These are phyloP conservation scores for Cicer cuneatum DNA, from an alignment of 306 rosid genomes.

Conservation along the genomic window DNA sequence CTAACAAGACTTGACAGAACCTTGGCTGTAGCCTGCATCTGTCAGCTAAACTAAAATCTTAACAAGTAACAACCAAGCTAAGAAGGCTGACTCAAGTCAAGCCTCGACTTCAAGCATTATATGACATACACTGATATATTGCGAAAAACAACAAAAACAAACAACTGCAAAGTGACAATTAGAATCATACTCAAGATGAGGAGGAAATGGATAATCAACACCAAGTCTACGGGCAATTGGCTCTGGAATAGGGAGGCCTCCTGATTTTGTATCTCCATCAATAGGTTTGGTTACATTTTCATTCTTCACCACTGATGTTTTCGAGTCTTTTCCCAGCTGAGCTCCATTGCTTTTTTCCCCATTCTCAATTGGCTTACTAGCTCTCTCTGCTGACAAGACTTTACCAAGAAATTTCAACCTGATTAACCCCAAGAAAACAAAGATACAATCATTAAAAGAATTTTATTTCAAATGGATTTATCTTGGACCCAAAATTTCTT, in stretches of 20 bases:
- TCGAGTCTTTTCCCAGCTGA: constrained; percentile 51
- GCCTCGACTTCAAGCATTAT: not conserved
- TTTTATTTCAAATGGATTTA: constrained; percentile 18
- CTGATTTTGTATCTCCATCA: constrained; percentile 53
- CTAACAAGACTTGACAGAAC: not conserved
- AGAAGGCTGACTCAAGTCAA: not conserved
- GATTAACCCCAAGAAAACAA: constrained; percentile 42
- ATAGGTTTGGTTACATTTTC: constrained; percentile 44
- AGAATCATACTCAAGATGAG: constrained; percentile 76
- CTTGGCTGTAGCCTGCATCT: not conserved
- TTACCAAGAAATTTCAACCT: constrained; percentile 90
- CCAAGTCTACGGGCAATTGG: constrained; percentile 88
- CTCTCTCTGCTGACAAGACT: constrained; percentile 79
- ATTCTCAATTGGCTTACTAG: constrained; percentile 52
- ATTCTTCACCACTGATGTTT: constrained; percentile 43
- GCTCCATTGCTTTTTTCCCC: constrained; percentile 43
- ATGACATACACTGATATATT: not conserved
- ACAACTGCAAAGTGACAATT: constrained; percentile 36
- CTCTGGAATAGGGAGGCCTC: constrained; percentile 57
- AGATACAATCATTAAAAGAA: constrained; percentile 27
- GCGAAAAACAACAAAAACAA: constrained; percentile 30
- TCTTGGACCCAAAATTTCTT: constrained; percentile 2
- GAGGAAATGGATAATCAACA: constrained; percentile 93
- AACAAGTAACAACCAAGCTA: constrained; percentile 13
- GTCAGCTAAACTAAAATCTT: not conserved